A percentile compares a stretch with the other conserved stretches of the same genome.
Conservation (phyloP, 1,284 basidiomycete genomes). For the Heterobasidion parviporum region DNA sequence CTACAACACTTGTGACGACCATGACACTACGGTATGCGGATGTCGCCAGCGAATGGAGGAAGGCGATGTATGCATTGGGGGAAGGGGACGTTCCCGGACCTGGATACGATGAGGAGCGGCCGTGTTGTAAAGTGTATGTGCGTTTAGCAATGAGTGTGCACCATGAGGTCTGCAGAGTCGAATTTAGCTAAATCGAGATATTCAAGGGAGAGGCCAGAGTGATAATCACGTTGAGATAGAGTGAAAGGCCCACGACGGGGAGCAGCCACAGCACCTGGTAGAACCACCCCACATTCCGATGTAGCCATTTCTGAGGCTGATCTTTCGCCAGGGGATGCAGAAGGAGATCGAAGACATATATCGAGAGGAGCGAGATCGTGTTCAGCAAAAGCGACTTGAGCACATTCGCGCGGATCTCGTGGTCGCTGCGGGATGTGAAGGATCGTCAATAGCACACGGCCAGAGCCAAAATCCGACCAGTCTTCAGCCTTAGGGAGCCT, state of each 20-base stretch:
- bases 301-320: conserved; percentile 52
- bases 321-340: conserved; percentile 61
- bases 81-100: conserved; percentile 28
- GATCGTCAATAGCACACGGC: neutral
- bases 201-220: neutral
- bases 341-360: conserved; percentile 65
- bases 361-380: conserved; percentile 55
- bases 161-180: conserved; percentile 53
- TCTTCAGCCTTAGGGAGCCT: neutral
- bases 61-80: conserved; percentile 54
- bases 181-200: neutral
- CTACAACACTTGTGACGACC: conserved; percentile 65
- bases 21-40: conserved; percentile 75
- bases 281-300: conserved; percentile 63
- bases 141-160: conserved; percentile 65
- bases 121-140: conserved; percentile 58
- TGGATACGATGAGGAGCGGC: conserved; percentile 34
- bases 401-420: conserved; percentile 63
- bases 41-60: conserved; percentile 65
- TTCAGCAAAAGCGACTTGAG: conserved; percentile 70
- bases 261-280: conserved; percentile 71
- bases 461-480: neutral
- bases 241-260: conserved; percentile 60
- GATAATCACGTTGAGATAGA: conserved; percentile 66
- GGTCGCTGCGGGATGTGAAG: conserved; percentile 40